Evolutionary conservation across 2,329 filamentous ascomycete genomes (phyloP).

Genomic region (Colletotrichum liriopes): DNA sequence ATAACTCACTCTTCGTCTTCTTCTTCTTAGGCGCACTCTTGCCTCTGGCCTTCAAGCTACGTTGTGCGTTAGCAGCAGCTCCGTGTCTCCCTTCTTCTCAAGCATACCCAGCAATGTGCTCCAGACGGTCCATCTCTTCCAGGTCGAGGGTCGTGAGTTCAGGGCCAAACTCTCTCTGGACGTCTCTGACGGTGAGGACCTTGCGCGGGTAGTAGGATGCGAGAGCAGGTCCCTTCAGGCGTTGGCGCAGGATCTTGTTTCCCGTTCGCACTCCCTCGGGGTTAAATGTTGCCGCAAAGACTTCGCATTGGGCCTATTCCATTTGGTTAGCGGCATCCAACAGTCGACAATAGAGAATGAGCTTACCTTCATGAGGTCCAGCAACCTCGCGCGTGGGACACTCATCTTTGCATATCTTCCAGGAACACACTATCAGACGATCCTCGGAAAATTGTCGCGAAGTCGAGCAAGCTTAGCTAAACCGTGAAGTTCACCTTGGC

Average conservation of each 20-base stretch:
- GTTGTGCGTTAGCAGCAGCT: conserved; percentile 26
- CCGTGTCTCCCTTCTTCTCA: background rate
- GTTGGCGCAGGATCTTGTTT: conserved; percentile 92
- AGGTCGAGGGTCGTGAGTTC: conserved; percentile 81
- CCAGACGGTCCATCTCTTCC: conserved; percentile 83
- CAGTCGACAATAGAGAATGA: accelerated
- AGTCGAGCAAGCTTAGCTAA: conserved; percentile 20
- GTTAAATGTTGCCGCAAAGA: conserved; percentile 95
- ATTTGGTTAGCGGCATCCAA: background rate
- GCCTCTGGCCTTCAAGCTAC: conserved; percentile 81
- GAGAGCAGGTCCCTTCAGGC: conserved; percentile 86
- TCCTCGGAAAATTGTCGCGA: conserved; percentile 36
- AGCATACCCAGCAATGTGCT: conserved; percentile 77
- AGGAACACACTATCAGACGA: conserved; percentile 25
- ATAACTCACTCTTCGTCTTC: conserved; percentile 61
- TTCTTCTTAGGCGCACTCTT: conserved; percentile 95
- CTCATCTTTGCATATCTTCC: conserved; percentile 66
- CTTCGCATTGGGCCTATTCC: conserved; percentile 84
- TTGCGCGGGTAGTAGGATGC: conserved; percentile 91
- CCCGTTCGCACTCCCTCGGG: conserved; percentile 86
- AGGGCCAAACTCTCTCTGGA: conserved; percentile 79
- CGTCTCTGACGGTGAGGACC: conserved; percentile 79
- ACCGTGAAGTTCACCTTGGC: conserved; percentile 19
- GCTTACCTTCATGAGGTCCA: conserved; percentile 85
- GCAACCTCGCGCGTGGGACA: conserved; percentile 72